Evolutionary conservation across 106 monocot genomes (phyloP).

Genomic region (Triglochin maritima): DNA sequence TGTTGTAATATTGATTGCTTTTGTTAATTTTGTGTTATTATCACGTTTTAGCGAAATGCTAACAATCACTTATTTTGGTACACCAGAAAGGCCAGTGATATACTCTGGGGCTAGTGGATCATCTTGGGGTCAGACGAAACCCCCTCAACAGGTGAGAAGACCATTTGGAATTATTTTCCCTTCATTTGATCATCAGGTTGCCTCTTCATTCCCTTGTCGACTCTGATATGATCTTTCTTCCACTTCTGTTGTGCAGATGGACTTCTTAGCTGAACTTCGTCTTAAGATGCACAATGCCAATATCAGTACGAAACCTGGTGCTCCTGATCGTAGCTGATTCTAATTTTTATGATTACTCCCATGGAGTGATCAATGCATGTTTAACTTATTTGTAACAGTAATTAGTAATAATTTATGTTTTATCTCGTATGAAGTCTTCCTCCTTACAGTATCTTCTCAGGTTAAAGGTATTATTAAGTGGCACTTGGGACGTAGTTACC

Average conservation of each 20-base stretch:
- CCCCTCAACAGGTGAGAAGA: constrained; percentile 54
- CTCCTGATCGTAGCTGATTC: constrained; percentile 15
- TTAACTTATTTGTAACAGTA: constrained; percentile 1
- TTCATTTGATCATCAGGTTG: background rate
- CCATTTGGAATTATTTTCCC: background rate
- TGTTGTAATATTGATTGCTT: too few relatives aligned
- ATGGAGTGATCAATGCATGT: background rate
- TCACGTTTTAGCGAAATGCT: too few relatives aligned
- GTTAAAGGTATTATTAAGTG: too few relatives aligned
- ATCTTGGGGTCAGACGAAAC: constrained; percentile 71
- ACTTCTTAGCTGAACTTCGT: constrained; percentile 36
- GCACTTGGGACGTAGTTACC: too few relatives aligned
- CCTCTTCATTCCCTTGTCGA: background rate
- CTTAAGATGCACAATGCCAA: constrained; percentile 22
- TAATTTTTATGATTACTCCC: background rate
- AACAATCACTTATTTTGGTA: background rate
- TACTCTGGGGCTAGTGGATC: constrained; percentile 75
- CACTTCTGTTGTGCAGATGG: constrained; percentile 21
- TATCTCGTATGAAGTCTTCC: too few relatives aligned
- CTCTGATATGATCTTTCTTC: background rate
- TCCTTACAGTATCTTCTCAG: too few relatives aligned
- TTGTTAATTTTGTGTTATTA: too few relatives aligned
- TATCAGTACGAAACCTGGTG: background rate
- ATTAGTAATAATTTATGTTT: too few relatives aligned
- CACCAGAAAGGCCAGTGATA: constrained; percentile 60